These are phyloP conservation scores for Strigomonas oncopelti DNA, from an alignment of 208 protist species.

Conservation along the genomic window DNA sequence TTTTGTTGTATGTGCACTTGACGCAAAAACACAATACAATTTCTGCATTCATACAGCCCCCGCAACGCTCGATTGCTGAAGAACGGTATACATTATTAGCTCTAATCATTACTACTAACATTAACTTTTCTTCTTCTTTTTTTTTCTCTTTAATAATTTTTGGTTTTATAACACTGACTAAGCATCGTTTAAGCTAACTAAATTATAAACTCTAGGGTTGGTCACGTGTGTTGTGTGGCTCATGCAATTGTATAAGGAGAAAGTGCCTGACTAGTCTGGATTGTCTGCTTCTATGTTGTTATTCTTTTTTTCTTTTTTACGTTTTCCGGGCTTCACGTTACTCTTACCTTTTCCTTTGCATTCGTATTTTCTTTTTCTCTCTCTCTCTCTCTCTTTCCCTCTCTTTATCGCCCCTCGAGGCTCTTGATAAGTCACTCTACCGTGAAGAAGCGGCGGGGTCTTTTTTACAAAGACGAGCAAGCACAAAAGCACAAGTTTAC, in stretches of 20 bases:
- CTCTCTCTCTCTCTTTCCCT: slow-evolving; percentile 11
- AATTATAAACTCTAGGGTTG: too few species aligned
- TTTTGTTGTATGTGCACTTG: too few species aligned
- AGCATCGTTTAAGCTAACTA: slow-evolving; percentile 8
- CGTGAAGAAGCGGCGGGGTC: too few species aligned
- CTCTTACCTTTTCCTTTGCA: not conserved
- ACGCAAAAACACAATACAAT: too few species aligned
- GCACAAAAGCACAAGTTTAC: not conserved
- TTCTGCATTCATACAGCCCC: too few species aligned
- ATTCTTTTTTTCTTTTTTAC: slow-evolving; percentile 7
- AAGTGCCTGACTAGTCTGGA: too few species aligned
- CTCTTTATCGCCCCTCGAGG: too few species aligned
- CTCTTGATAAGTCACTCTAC: too few species aligned
- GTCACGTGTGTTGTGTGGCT: too few species aligned
- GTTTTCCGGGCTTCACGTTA: not conserved
- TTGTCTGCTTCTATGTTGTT: not conserved
- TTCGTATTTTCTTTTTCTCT: slow-evolving; percentile 9
- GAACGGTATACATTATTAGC: too few species aligned
- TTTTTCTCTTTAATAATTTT: slow-evolving; percentile 11
- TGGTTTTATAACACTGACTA: slow-evolving; percentile 12
- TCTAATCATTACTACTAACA: not conserved
- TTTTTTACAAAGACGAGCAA: not conserved
- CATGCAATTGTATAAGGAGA: too few species aligned
- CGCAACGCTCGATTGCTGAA: too few species aligned
- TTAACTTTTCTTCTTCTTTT: slow-evolving; percentile 3